Base-by-base conservation (phyloP, 2,329 filamentous ascomycete species). In the Cladosporium phlei region DNA sequence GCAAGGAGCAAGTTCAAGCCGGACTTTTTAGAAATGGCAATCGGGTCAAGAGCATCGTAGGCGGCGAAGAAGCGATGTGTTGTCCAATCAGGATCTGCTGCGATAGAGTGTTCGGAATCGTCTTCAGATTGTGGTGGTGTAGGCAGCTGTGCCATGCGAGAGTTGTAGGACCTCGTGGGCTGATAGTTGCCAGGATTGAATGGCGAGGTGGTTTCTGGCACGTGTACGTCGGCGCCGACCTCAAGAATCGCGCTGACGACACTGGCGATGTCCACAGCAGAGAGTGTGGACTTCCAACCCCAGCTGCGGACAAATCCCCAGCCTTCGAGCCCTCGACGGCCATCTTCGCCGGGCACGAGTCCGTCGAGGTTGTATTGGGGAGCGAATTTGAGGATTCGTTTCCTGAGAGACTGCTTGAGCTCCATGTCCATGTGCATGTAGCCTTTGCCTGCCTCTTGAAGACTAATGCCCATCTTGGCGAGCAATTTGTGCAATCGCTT, bases 341-440 rank as follows among this genome's bases (percentile, higher is more conserved):
- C 83, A 43, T 81, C 79, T 54, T 80, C 82, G 4, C 84, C 80
- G 1, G 91, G 91, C 0, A 98, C 89, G 60, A 98, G 82, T 42
- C 91, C 93, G 54, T 97, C 90, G 1, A 98, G 77, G 21, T 94
- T 93, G 66, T 97, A 98, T 51, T 95, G 76, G 1, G 88, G 88
- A 0, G 90, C 90, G 62, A 95, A 97, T 59, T 91, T 91, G 16
- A 96, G 75, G 2, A 98, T 76, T 50, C 94, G 88, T 38, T 87
- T 80, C 32, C 91, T 82, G 22, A 97, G 70, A 22, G 88, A 87
- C 4, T 88, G 83, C 69, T 97, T 98, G 25, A 98, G 73, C 66
- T 95, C 84, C 82, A 96, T 94, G 67, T 97, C 91, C 90, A 98
- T 97, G 66, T 98, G 93, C 0, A 89, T 88, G 64, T 97, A 98